A percentile compares a stretch with the other conserved stretches of the same genome.
Evolutionary conservation across 768 basidiomycete genomes (phyloP).

Genomic region (Naematelia encephala): DNA sequence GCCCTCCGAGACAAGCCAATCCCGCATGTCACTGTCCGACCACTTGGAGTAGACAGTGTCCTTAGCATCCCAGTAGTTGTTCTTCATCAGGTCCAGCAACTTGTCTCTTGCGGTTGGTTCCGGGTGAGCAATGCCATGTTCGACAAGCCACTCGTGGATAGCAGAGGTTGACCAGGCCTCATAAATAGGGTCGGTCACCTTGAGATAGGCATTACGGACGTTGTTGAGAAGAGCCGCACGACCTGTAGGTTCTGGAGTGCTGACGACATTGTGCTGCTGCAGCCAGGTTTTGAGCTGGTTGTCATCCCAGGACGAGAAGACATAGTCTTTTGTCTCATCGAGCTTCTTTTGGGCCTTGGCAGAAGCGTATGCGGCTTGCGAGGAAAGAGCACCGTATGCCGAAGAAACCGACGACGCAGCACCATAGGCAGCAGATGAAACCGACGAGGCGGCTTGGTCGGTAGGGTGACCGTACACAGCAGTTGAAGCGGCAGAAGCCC

Average conservation of each 20-base stretch:
- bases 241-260: conserved; percentile 62
- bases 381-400: conserved; percentile 21
- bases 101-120: conserved; percentile 60
- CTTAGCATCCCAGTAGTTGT: conserved; percentile 66
- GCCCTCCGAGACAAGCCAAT: conserved; percentile 50
- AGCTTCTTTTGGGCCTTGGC: conserved; percentile 50
- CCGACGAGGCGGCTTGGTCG: conserved; percentile 50
- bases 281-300: conserved; percentile 67
- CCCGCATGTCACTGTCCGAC: conserved; percentile 44
- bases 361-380: conserved; percentile 47
- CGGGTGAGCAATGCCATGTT: conserved; percentile 69
- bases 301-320: conserved; percentile 88
- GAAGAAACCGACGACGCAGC: conserved; percentile 28
- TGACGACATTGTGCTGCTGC: conserved; percentile 67
- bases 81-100: conserved; percentile 65
- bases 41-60: conserved; percentile 50
- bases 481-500: conserved; percentile 59
- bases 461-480: conserved; percentile 56
- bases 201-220: conserved; percentile 67
- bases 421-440: conserved; percentile 36
- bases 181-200: conserved; percentile 64
- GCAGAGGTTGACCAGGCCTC: conserved; percentile 82
- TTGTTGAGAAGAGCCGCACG: conserved; percentile 66
- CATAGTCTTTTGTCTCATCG: conserved; percentile 76
- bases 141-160: conserved; percentile 77